Evolutionary conservation across 257 asterid species (phyloP), one percentile per base, ranked within the genome.

Genomic region (Catharanthus roseus): DNA sequence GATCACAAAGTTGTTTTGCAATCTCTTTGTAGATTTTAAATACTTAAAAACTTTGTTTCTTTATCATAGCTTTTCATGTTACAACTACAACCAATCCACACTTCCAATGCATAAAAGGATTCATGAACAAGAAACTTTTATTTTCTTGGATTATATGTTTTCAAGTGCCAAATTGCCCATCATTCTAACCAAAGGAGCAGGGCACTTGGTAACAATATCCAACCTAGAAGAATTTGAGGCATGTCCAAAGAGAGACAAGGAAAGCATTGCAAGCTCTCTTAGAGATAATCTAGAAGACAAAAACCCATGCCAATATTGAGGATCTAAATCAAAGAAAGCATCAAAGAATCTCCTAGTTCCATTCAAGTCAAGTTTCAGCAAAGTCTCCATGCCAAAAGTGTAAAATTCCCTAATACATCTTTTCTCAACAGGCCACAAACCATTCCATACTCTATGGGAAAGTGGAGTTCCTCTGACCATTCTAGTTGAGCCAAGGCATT

Each of bases 301-400:
- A 68, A 88, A 89, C 3, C 97, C 99, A 21, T 89, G 83, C 95
- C 96, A 91, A 21, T 85, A 85, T 19, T 82, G 74, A 74, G 96
- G 95, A 72, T 89, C 81, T 23, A 93, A 89, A 80, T 86, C 91
- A 70, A 91, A 93, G 79, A 93, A 93, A 10, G 97, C 91, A 70
- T 93, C 87, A 36, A 93, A 91, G 67, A 93, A 83, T 4, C 86
- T 66, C 77, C 97, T 85, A 21, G 85, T 62, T 18, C 67, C 47
- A 34, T 62, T 62, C 16, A 62, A 10, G 28, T 34, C 67, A 62
- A 62, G 91, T 69, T 81, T 86, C 89, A 91, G 60, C 82, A 93
- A 67, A 3, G 90, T 82, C 90, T 91, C 97, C 99, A 91, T 89
- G 19, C 99, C 99, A 60, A 91, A 93, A 45, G 74, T 78, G 66